Evolutionary conservation across 1,139 yeast genomes (phyloP), one percentile per base, ranked within the genome.

Genomic region (Geotrichum australiense): DNA sequence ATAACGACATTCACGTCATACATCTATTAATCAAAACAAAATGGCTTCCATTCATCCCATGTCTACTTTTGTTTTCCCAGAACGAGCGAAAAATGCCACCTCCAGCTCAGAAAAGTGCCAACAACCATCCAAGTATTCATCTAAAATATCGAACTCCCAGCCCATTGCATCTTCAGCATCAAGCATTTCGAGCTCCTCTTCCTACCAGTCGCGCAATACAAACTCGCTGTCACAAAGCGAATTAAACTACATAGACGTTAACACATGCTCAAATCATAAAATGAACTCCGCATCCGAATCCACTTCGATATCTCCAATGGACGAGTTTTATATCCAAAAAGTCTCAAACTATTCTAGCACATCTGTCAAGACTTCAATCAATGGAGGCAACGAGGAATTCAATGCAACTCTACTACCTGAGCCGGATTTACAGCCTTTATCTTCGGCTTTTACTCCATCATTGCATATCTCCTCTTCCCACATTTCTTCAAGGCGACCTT

Each of bases 51-150:
- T 35, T 28, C 43, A 40, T 21, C 30, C 30, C 23, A 35, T 40
- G 43, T 40, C 43, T 10, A 30, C 34, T 6, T 40, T 40, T 19
- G 39, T 40, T 26, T 40, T 40, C 26, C 43, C 43, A 6, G 43
- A 40, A 10, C 18, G 39, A 34, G 27, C 38, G 4, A 30, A 23
- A 23, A 19, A 28, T 16, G 12, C 37, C 12, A 2, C 39, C 11
- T n/a, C 29, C n/a, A 32, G 12, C 12, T 23, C 39, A 6, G 43
- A 40, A 4, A 34, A 35, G n/a, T 20, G 36, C 14, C 43, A 20
- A 19, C 16, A 26, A 4, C 7, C 37, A 14, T 23, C 37, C 6
- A 16, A 10, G 22, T 26, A 26, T 15, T 29, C 35, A 5, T 12
- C 35, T 14, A 11, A 16, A 12, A 16, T 16, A 11, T 11, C 36